These are phyloP conservation scores for Imleria badia DNA, from an alignment of 768 basidiomycete genomes.

Conservation along the genomic window DNA sequence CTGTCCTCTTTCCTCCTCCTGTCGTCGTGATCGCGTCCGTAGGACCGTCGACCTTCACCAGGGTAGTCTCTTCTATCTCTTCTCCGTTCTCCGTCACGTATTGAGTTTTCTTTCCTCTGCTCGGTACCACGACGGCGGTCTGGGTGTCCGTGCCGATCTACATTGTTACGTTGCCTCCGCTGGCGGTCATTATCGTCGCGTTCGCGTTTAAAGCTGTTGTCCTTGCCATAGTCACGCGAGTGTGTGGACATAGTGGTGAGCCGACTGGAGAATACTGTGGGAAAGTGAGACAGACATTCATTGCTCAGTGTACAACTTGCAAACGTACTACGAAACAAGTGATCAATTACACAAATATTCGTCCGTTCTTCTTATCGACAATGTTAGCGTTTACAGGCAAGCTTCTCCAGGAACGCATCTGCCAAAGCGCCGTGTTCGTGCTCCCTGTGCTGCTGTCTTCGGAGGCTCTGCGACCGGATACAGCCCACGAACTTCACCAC, in stretches of 20 bases:
- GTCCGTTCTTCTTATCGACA: not conserved
- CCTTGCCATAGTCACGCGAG: conserved; percentile 16
- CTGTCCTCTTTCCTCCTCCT: conserved; percentile 15
- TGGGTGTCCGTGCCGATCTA: conserved; percentile 6
- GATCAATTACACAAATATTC: not conserved
- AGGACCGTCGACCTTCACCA: conserved; percentile 18
- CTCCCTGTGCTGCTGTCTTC: not conserved
- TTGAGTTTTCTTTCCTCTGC: conserved; percentile 14
- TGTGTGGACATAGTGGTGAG: conserved; percentile 14
- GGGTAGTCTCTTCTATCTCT: conserved; percentile 16
- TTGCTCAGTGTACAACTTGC: not conserved
- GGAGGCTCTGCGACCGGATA: conserved; percentile 10
- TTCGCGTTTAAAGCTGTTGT: conserved; percentile 11
- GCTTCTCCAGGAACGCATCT: conserved; percentile 11
- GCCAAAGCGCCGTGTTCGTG: conserved; percentile 15
- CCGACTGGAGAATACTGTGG: conserved; percentile 10
- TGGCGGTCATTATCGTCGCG: conserved; percentile 9
- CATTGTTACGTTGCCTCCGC: conserved; percentile 8
- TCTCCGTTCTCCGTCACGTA: conserved; percentile 24
- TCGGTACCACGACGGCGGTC: conserved; percentile 17
- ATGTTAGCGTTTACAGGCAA: conserved; percentile 7
- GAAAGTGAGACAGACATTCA: conserved; percentile 9
- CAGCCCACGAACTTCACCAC: not conserved
- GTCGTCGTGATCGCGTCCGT: conserved; percentile 22
- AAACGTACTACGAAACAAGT: not conserved